These are phyloP conservation scores for Rubia balearica DNA, from an alignment of 305 asterid species.

Conservation along the genomic window DNA sequence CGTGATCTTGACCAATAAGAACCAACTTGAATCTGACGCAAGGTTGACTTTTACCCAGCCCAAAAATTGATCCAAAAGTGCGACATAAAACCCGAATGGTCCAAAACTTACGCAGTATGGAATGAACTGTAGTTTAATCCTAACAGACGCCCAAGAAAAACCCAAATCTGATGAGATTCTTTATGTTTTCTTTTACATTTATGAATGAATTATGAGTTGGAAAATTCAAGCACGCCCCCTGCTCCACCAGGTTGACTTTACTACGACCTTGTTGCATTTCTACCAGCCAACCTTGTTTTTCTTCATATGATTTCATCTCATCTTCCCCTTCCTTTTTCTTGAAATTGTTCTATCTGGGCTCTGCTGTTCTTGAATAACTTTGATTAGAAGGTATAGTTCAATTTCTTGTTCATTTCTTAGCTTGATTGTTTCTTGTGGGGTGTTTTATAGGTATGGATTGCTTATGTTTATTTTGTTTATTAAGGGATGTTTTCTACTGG, in stretches of 20 bases:
- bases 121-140: neutral
- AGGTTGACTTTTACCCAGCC: constrained; percentile 7
- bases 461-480: neutral
- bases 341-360: neutral
- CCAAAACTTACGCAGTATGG: neutral
- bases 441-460: neutral
- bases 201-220: neutral
- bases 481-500: neutral
- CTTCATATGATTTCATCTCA: neutral
- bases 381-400: neutral
- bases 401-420: neutral
- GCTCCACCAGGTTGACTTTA: constrained; percentile 1
- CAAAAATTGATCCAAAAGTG: neutral
- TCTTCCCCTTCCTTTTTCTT: neutral
- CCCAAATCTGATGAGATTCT: neutral
- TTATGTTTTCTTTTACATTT: neutral
- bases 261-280: neutral
- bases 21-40: neutral
- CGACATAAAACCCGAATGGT: neutral
- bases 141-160: neutral
- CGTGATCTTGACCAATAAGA: neutral
- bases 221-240: constrained; percentile 1
- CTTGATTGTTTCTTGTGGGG: neutral
- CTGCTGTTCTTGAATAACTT: neutral
- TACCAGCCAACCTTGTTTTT: neutral